Evolutionary conservation across 106 monocot species (phyloP), one percentile per base, ranked within the genome.

Genomic region (Acanthochlamys bracteata): DNA sequence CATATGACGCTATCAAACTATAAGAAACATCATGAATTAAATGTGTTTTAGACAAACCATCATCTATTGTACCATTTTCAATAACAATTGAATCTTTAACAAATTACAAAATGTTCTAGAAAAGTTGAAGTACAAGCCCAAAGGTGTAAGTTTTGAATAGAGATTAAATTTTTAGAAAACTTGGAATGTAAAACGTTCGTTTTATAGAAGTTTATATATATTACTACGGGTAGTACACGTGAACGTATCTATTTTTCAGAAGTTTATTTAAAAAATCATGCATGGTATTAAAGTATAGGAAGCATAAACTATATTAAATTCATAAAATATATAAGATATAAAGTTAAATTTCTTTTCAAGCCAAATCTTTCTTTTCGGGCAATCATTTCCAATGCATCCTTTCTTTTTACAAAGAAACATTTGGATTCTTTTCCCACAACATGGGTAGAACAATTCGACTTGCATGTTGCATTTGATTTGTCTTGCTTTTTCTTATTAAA

Each of bases 311-410:
- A 69, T 25, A 74, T 61, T 41, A 65, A 27, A 73, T 60, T 70
- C 65, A 64, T 69, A 19, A 65, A 59, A 60, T 1, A 68, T 42
- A 65, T 42, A 65, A 57, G 55, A 55, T 11, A 57, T 19, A 11
- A 43, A 15, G 55, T 55, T 69, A 75, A 46, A 53, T 69, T 64
- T 63, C 41, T 57, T 68, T 20, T 61, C 63, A 11, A 75, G 75
- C 56, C 68, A 62, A 21, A 62, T 63, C 47, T 75, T 47, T 10
- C 49, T 46, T 13, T 67, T 74, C 0, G 20, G 15, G 21, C 52
- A 61, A n/a, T 61, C 60, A 16, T 74, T 67, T 52, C 66, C 58
- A 0, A 66, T 13, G 22, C 66, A 57, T 10, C 49, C 49, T 7
- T 16, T 13, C 10, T 51, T 17, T 3, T 41, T 52, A 42, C 57